Evolutionary conservation across 2,329 filamentous ascomycete genomes (phyloP).

Genomic region (Didymella exigua): DNA sequence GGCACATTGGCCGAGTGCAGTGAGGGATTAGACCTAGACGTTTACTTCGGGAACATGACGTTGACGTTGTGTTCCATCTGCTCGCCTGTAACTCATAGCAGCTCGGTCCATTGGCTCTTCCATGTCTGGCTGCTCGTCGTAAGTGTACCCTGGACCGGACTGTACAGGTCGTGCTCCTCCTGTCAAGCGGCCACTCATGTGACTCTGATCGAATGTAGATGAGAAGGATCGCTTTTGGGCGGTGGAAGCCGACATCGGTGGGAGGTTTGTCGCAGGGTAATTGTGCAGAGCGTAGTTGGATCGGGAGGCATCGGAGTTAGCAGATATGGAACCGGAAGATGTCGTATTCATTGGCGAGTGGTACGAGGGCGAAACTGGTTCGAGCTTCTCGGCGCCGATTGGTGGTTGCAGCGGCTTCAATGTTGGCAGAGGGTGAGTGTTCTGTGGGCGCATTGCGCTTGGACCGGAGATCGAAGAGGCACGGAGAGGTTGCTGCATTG

Average conservation of each 20-base stretch:
- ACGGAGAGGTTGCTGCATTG: slow-evolving; percentile 43
- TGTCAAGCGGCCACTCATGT: slow-evolving; percentile 52
- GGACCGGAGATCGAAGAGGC: slow-evolving; percentile 37
- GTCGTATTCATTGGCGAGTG: slow-evolving; percentile 43
- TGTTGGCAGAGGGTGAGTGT: slow-evolving; percentile 49
- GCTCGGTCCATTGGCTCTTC: slow-evolving; percentile 48
- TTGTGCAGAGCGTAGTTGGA: slow-evolving; percentile 34
- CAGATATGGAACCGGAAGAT: slow-evolving; percentile 41
- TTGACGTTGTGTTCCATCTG: slow-evolving; percentile 52
- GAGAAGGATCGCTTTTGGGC: slow-evolving; percentile 55
- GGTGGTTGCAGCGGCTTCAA: slow-evolving; percentile 50
- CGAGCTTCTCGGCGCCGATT: slow-evolving; percentile 43
- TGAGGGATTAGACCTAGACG: slow-evolving; percentile 22
- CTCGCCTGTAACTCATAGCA: slow-evolving; percentile 55
- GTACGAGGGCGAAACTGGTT: slow-evolving; percentile 54
- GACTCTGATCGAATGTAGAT: slow-evolving; percentile 52
- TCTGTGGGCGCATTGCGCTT: slow-evolving; percentile 37
- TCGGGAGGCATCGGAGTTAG: slow-evolving; percentile 36
- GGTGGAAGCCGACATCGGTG: slow-evolving; percentile 28
- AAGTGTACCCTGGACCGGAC: slow-evolving; percentile 36
- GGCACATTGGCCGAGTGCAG: background rate
- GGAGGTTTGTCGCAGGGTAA: slow-evolving; percentile 37
- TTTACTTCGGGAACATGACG: slow-evolving; percentile 45
- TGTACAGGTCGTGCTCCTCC: slow-evolving; percentile 52
- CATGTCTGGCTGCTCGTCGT: slow-evolving; percentile 47